Percentiles rank a stretch among this genome's conserved stretches.
Evolutionary conservation across 768 basidiomycete genomes (phyloP).

Genomic region (Krasilnikovozyma curviuscula): DNA sequence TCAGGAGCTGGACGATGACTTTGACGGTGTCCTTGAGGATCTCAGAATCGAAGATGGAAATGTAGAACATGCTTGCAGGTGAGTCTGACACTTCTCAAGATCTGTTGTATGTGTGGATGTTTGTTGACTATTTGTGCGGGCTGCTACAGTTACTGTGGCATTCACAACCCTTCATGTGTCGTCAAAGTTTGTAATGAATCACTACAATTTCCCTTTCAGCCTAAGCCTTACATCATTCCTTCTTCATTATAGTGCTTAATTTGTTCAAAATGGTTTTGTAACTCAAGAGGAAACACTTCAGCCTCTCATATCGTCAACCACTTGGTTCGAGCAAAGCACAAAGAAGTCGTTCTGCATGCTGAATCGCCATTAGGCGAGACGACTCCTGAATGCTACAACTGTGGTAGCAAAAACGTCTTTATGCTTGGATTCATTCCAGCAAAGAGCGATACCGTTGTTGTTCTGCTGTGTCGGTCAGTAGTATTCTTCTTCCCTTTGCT

Average conservation of each 20-base stretch:
- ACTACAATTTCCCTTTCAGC: neutral
- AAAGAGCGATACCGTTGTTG: constrained; percentile 96
- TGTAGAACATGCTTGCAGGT: constrained; percentile 88
- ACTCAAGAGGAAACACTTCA: constrained; percentile 90
- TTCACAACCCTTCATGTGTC: constrained; percentile 89
- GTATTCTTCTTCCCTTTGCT: too few relatives aligned
- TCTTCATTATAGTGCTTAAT: constrained; percentile 19
- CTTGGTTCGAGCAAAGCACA: constrained; percentile 95
- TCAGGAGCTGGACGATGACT: constrained; percentile 41
- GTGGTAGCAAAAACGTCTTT: constrained; percentile 97
- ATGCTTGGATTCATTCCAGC: constrained; percentile 99
- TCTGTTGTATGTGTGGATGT: too few relatives aligned
- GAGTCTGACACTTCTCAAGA: too few relatives aligned
- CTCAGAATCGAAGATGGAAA: constrained; percentile 44
- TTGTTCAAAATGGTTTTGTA: constrained; percentile 52
- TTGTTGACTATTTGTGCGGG: too few relatives aligned
- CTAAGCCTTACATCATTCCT: neutral
- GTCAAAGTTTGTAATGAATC: constrained; percentile 41
- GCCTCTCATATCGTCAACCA: constrained; percentile 99
- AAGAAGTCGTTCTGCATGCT: constrained; percentile 89
- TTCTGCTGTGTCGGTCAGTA: constrained; percentile 78
- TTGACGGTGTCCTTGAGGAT: constrained; percentile 75
- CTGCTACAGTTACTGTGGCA: constrained; percentile 70
- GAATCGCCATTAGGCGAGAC: constrained; percentile 93
- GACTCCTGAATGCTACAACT: constrained; percentile 96